Percentiles rank a stretch among this genome's conserved stretches.
phyloP scores from a whole-genome alignment of 371 early-diverging fungal species.

The Smittium culicis region DNA sequence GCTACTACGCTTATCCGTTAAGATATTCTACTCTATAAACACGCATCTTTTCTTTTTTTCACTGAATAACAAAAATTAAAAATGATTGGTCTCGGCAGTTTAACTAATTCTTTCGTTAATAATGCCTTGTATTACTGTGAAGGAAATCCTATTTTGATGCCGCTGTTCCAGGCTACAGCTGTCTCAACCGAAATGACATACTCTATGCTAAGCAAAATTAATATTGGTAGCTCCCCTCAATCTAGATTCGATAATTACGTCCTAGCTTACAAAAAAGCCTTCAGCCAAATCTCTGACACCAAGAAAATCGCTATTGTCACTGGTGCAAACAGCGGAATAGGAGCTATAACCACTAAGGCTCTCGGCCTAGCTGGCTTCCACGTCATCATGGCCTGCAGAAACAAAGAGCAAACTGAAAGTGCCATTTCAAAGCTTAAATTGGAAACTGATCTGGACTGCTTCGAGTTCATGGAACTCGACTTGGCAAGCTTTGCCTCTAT shows the following conservation, averaged over 20 bases:
- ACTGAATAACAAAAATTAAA: background rate
- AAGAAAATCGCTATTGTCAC: constrained; percentile 8
- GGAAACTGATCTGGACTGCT: constrained; percentile 36
- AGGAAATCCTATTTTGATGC: background rate
- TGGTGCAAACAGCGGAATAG: constrained; percentile 32
- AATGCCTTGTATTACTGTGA: background rate
- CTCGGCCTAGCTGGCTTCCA: constrained; percentile 25
- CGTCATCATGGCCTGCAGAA: constrained; percentile 42
- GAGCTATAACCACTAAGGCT: constrained; percentile 28
- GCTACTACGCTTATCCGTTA: too few relatives aligned
- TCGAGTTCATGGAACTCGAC: constrained; percentile 43
- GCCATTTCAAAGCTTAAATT: constrained; percentile 39
- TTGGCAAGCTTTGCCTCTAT: constrained; percentile 40
- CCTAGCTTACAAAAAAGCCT: background rate
- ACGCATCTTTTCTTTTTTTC: background rate
- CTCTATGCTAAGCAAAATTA: background rate
- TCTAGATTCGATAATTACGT: background rate
- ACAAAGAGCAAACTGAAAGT: constrained; percentile 27
- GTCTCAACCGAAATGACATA: background rate
- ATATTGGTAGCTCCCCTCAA: background rate
- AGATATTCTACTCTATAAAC: constrained; percentile 1
- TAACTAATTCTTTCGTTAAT: background rate
- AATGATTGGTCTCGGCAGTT: background rate
- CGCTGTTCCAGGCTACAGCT: background rate
- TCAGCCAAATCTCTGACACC: background rate